Evolutionary conservation across 441 rosid species (phyloP).

Genomic region (Raphanus hybrid): DNA sequence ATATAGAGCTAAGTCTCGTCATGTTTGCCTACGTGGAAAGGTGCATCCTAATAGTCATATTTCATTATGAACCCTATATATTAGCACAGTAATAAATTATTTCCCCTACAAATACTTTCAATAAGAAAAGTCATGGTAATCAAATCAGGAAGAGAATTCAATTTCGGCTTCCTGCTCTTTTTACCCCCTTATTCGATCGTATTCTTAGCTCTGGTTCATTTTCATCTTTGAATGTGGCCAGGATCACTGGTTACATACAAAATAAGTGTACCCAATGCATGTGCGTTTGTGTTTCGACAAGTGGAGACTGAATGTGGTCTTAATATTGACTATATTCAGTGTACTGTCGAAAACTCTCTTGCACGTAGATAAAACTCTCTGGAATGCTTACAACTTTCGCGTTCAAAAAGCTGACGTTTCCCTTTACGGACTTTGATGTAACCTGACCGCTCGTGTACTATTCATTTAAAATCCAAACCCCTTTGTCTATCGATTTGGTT

Average conservation of each 20-base stretch:
- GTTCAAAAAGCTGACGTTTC: constrained; percentile 28
- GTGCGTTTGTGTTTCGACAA: constrained; percentile 3
- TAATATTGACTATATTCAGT: constrained; percentile 28
- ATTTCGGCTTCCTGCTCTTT: constrained; percentile 7
- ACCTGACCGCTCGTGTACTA: constrained; percentile 4
- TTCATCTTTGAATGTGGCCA: constrained; percentile 29
- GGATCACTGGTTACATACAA: neutral
- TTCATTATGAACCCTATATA: neutral
- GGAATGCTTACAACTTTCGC: constrained; percentile 8
- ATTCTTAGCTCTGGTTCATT: neutral
- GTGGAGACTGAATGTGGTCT: constrained; percentile 36
- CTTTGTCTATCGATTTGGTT: neutral
- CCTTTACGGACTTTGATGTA: constrained; percentile 11
- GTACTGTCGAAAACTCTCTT: neutral
- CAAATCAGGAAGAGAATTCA: constrained; percentile 20
- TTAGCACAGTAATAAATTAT: neutral
- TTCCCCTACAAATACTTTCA: neutral
- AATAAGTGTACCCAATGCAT: neutral
- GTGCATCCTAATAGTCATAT: too few relatives aligned
- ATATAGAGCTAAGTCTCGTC: too few relatives aligned
- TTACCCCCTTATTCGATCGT: constrained; percentile 11
- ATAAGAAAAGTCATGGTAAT: neutral
- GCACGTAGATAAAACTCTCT: neutral
- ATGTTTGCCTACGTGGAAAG: too few relatives aligned
- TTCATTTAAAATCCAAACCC: constrained; percentile 1